Conservation (phyloP, 345 rosid species). For the Aethionema arabicum region DNA sequence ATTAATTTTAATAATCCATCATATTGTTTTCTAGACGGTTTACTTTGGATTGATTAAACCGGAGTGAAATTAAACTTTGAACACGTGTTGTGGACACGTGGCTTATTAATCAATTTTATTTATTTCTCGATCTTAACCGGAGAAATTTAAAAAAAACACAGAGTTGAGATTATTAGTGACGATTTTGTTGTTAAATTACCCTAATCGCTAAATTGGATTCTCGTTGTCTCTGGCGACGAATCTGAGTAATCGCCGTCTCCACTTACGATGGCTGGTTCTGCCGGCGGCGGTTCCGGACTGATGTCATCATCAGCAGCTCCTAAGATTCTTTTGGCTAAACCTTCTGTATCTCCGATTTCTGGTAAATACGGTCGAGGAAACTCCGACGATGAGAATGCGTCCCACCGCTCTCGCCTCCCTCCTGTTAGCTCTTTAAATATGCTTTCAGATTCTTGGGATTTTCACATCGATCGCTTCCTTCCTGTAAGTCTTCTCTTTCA, state of each 20-base stretch:
- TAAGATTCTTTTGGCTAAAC: slow-evolving; percentile 77
- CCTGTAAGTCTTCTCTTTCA: slow-evolving; percentile 48
- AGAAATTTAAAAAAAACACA: too few relatives aligned
- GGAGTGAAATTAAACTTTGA: too few relatives aligned
- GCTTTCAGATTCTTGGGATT: slow-evolving; percentile 87
- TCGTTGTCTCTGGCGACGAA: not conserved
- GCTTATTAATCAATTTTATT: too few relatives aligned
- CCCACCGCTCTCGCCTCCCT: slow-evolving; percentile 64
- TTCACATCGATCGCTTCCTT: slow-evolving; percentile 78
- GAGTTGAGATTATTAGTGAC: too few relatives aligned
- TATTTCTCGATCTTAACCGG: too few relatives aligned
- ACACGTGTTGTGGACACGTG: too few relatives aligned
- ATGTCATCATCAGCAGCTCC: slow-evolving; percentile 50
- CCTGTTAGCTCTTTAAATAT: slow-evolving; percentile 68
- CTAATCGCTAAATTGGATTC: too few relatives aligned
- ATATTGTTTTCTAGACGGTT: too few relatives aligned
- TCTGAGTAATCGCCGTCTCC: not conserved
- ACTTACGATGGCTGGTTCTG: slow-evolving; percentile 43
- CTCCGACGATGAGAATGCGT: slow-evolving; percentile 52
- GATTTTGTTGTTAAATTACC: too few relatives aligned
- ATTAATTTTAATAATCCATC: too few relatives aligned
- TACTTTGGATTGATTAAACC: too few relatives aligned
- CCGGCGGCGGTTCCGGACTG: slow-evolving; percentile 37
- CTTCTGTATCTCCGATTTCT: slow-evolving; percentile 48
- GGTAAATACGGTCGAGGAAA: slow-evolving; percentile 62